These are phyloP conservation scores for Davidsoniella virescens DNA, from an alignment of 2,329 filamentous ascomycete species.

Conservation along the genomic window DNA sequence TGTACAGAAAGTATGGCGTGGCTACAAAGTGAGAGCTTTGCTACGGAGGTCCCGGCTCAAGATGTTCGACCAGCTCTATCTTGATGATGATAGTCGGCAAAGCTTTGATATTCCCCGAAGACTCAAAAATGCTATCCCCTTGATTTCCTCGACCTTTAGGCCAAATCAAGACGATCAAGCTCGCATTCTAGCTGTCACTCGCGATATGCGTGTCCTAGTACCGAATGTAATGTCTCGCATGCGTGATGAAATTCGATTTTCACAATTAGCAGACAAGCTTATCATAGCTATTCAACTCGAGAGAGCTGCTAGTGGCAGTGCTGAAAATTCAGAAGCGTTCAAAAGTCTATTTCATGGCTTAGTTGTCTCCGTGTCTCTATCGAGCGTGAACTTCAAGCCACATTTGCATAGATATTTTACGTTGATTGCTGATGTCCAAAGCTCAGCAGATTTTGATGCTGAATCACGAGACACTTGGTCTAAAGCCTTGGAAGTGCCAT, in stretches of 20 bases:
- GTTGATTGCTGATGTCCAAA: background rate
- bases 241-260: too few species aligned
- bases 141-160: background rate
- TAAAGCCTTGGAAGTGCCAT: background rate
- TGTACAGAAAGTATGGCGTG: constrained; percentile 73
- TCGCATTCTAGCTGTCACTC: background rate
- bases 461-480: background rate
- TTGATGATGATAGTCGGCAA: constrained; percentile 14
- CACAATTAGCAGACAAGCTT: too few species aligned
- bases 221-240: too few species aligned
- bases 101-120: background rate
- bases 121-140: background rate
- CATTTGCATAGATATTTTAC: background rate
- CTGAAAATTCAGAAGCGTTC: background rate
- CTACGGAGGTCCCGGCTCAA: constrained; percentile 41
- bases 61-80: constrained; percentile 46
- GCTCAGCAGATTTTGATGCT: background rate
- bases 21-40: constrained; percentile 44
- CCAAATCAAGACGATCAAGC: background rate
- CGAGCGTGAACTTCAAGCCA: background rate
- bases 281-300: too few species aligned
- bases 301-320: too few species aligned
- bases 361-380: background rate
- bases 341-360: constrained; percentile 1
- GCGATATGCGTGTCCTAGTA: background rate